Conservation (phyloP, 192 early-diverging fungal species). For the Haplosporangium gracile region DNA sequence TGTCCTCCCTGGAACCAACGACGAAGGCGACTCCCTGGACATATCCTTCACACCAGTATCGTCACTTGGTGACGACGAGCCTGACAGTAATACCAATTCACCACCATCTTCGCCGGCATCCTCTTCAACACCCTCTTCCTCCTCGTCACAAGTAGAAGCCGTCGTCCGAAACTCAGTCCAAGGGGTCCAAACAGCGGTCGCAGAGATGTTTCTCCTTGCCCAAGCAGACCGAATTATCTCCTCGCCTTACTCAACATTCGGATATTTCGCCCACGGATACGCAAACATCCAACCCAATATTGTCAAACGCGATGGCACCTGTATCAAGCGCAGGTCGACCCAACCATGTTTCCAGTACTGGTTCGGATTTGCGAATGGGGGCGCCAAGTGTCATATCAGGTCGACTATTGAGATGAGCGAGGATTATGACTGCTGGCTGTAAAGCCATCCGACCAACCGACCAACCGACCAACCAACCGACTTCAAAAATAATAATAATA, state of each 20-base stretch:
- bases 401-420: slow-evolving; percentile 52
- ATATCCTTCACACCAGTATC: neutral
- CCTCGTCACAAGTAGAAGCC: slow-evolving; percentile 24
- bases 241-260: slow-evolving; percentile 53
- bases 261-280: slow-evolving; percentile 49
- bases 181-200: slow-evolving; percentile 48
- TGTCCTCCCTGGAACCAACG: neutral
- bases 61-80: neutral
- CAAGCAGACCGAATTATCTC: slow-evolving; percentile 44
- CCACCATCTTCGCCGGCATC: neutral
- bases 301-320: slow-evolving; percentile 47
- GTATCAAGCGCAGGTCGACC: slow-evolving; percentile 38
- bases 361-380: slow-evolving; percentile 55
- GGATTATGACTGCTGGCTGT: slow-evolving; percentile 57
- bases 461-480: no score
- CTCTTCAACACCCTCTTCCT: neutral
- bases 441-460: neutral
- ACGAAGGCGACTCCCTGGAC: neutral
- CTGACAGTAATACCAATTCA: no score
- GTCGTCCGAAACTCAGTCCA: slow-evolving; percentile 43
- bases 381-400: slow-evolving; percentile 23
- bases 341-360: slow-evolving; percentile 56
- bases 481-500: no score
- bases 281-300: slow-evolving; percentile 48
- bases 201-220: slow-evolving; percentile 47